These are phyloP conservation scores for Terana coerulea DNA, from an alignment of 768 basidiomycete species.

Conservation along the genomic window DNA sequence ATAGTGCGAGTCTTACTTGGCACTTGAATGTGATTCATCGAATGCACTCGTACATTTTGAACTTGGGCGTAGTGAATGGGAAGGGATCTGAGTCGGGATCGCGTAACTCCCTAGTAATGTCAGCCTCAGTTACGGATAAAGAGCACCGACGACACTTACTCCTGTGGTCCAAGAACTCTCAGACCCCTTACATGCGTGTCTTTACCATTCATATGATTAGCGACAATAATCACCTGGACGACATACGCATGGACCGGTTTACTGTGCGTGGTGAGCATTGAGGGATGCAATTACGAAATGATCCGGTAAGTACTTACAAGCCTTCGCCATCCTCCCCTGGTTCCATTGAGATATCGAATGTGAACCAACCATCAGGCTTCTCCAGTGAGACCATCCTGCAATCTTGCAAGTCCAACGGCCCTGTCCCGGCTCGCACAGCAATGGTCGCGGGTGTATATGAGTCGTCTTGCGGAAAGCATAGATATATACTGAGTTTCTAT, in stretches of 20 bases:
- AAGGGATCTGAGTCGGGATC: conserved; percentile 62
- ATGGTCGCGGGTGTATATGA: conserved; percentile 96
- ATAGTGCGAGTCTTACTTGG: too few relatives aligned
- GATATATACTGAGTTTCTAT: conserved; percentile 84
- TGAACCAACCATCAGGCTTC: conserved; percentile 94
- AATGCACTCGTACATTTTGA: conserved; percentile 77
- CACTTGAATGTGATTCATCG: conserved; percentile 46
- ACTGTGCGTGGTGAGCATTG: conserved; percentile 34
- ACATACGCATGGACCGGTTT: conserved; percentile 88
- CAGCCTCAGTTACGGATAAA: not conserved
- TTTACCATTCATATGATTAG: conserved; percentile 98
- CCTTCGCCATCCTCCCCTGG: conserved; percentile 75
- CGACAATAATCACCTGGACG: conserved; percentile 83
- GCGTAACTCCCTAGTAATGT: conserved; percentile 15
- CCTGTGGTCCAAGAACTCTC: conserved; percentile 78
- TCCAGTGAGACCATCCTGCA: conserved; percentile 80
- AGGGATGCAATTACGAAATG: not conserved
- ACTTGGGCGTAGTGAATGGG: conserved; percentile 57
- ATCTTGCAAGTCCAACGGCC: conserved; percentile 89
- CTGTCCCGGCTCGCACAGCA: conserved; percentile 88
- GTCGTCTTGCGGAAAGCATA: conserved; percentile 83
- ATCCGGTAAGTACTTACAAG: conserved; percentile 46
- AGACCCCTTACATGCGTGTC: conserved; percentile 97
- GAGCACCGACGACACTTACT: conserved; percentile 45
- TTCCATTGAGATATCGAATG: conserved; percentile 79